Evolutionary conservation across 2,329 filamentous ascomycete species (phyloP), one percentile per base, ranked within the genome.

Genomic region (Niveomyces coronatus): DNA sequence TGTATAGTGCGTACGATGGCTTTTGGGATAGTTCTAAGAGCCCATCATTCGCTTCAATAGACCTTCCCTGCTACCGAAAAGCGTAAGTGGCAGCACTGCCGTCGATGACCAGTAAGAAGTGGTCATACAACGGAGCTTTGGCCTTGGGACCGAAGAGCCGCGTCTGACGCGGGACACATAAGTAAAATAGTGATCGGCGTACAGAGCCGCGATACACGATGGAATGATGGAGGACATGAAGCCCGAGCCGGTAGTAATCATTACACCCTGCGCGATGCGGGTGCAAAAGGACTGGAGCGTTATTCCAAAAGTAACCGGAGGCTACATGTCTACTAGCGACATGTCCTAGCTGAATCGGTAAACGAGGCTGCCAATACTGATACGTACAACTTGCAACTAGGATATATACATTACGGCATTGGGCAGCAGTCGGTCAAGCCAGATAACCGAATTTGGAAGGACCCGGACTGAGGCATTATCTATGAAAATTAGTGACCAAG

Each of bases 111-210:
- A 71, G 68, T 23, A 57, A 51, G 42, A 68, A 68, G 36, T 70
- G 62, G 3, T 63, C 61, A 47, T 63, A 68, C 5, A 71, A 52
- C 3, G 65, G 64, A 1, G 60, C 58, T 44, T 64, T 62, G 24
- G 60, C 55, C 47, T 71, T 67, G 6, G 71, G 49, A 37, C 70
- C 66, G 7, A 70, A 54, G 27, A 66, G 58, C 17, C 68, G 58
- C 13, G 70, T 47, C 45, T 70, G 67, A 3, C 65, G 63, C 1
- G 65, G 68, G 3, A 67, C 70, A 4, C 64, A 56, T 13, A 70
- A 53, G 43, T 71, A 71, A 39, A 63, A 55, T 32, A 63, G 40
- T 68, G 63, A 10, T 68, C 52, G 5, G 57, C 34, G 37, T 62
- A 67, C 13, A 64, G 44, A 5, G 54, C 49, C 9, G 53, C 42